phyloP scores from a whole-genome alignment of 2,329 filamentous ascomycete genomes.

The Stachybotrys chartarum region DNA sequence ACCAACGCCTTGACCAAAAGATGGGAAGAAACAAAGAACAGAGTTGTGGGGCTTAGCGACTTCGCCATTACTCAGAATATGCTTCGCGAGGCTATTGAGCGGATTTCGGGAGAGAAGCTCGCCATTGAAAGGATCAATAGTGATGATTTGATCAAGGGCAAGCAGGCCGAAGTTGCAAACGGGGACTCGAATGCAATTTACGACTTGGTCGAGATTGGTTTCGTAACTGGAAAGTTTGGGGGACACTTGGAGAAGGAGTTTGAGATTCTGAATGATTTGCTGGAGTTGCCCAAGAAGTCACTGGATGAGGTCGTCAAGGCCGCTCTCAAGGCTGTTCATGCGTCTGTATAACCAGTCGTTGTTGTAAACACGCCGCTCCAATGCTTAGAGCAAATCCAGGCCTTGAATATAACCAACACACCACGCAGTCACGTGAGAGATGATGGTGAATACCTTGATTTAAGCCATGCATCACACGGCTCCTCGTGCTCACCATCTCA shows the following conservation, averaged over 20 bases:
- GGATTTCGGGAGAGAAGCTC: slow-evolving; percentile 36
- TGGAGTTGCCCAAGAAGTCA: slow-evolving; percentile 15
- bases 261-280: slow-evolving; percentile 20
- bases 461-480: too few species aligned
- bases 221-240: slow-evolving; percentile 21
- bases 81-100: slow-evolving; percentile 39
- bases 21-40: slow-evolving; percentile 23
- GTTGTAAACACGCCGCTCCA: too few species aligned
- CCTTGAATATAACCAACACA: too few species aligned
- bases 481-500: too few species aligned
- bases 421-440: too few species aligned
- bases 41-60: slow-evolving; percentile 23
- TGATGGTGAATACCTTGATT: too few species aligned
- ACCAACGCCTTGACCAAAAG: slow-evolving; percentile 16
- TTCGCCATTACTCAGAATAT: slow-evolving; percentile 22
- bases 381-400: too few species aligned
- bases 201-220: slow-evolving; percentile 23
- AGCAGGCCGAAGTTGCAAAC: slow-evolving; percentile 14
- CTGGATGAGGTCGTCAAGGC: slow-evolving; percentile 6
- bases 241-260: slow-evolving; percentile 24
- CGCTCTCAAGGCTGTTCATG: slow-evolving; percentile 3
- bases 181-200: slow-evolving; percentile 16
- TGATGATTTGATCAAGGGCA: slow-evolving; percentile 15
- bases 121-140: slow-evolving; percentile 16
- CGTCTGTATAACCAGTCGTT: too few species aligned